A percentile compares a stretch with the other conserved stretches of the same genome.
Evolutionary conservation across 2,329 filamentous ascomycete species (phyloP).

Genomic region (Diaporthe caulivora): DNA sequence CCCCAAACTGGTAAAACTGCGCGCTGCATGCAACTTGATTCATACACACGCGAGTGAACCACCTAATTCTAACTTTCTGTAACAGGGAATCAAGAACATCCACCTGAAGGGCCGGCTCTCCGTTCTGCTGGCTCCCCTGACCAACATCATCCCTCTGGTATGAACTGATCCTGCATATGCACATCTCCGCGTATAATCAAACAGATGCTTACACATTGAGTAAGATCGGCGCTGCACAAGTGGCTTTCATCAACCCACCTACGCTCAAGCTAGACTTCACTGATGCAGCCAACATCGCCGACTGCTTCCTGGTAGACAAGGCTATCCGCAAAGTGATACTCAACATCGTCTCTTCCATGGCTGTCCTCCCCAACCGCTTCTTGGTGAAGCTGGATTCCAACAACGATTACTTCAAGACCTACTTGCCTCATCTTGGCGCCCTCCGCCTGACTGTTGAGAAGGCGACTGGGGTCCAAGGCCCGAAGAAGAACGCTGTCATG

Average conservation of each 20-base stretch:
- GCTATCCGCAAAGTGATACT: slow-evolving; percentile 59
- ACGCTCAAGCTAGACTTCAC: slow-evolving; percentile 60
- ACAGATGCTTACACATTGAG: background rate
- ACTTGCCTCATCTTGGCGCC: slow-evolving; percentile 56
- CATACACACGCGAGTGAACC: slow-evolving; percentile 4
- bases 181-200: background rate
- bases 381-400: slow-evolving; percentile 60
- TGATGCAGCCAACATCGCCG: slow-evolving; percentile 58
- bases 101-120: slow-evolving; percentile 58
- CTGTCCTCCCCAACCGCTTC: slow-evolving; percentile 62
- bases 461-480: slow-evolving; percentile 52
- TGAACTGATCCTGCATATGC: slow-evolving; percentile 37
- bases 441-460: slow-evolving; percentile 58
- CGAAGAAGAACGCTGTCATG: slow-evolving; percentile 51
- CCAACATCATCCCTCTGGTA: slow-evolving; percentile 60
- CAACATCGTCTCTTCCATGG: slow-evolving; percentile 58
- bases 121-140: slow-evolving; percentile 58
- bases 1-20: slow-evolving; percentile 48
- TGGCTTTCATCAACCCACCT: slow-evolving; percentile 63
- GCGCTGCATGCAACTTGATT: slow-evolving; percentile 47
- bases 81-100: slow-evolving; percentile 58
- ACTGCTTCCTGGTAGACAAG: slow-evolving; percentile 55
- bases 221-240: slow-evolving; percentile 61
- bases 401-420: slow-evolving; percentile 62
- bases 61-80: slow-evolving; percentile 32